phyloP scores from a whole-genome alignment of 176 grass and related monocot species.

The Zoysia japonica region DNA sequence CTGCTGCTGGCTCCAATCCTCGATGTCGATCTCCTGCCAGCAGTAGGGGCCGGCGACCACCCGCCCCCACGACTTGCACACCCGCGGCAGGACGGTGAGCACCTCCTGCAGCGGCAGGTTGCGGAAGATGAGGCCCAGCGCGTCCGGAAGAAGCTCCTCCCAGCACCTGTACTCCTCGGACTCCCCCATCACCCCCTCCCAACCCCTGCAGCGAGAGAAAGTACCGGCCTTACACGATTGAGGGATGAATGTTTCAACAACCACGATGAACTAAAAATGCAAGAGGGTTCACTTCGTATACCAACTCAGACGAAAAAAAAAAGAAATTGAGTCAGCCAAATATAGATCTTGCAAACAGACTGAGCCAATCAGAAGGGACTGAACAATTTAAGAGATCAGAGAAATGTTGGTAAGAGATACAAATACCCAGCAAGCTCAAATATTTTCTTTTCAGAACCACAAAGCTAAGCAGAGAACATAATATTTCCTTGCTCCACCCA shows the following conservation, averaged over 20 bases:
- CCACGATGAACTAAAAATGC: constrained; percentile 14
- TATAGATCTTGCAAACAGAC: constrained; percentile 16
- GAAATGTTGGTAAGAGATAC: neutral
- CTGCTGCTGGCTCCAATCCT: constrained; percentile 95
- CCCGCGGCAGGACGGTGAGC: constrained; percentile 79
- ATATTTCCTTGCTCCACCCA: constrained; percentile 32
- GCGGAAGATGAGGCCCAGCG: constrained; percentile 84
- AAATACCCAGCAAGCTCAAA: neutral
- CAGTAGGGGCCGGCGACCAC: constrained; percentile 83
- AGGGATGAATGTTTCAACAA: constrained; percentile 31
- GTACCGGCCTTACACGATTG: constrained; percentile 13
- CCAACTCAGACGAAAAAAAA: constrained; percentile 10
- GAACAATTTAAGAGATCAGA: constrained; percentile 10
- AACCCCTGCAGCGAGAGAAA: neutral
- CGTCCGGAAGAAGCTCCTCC: constrained; percentile 91
- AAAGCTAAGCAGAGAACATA: neutral
- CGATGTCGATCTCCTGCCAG: constrained; percentile 95
- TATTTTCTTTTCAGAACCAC: constrained; percentile 6
- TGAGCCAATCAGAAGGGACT: neutral
- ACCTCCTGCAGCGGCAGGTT: constrained; percentile 83
- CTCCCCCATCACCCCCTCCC: constrained; percentile 55
- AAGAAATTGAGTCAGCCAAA: neutral
- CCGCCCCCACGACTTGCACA: constrained; percentile 82
- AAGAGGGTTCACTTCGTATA: neutral
- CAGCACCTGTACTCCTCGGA: constrained; percentile 65